Evolutionary conservation across 768 basidiomycete species (phyloP).

Genomic region (Naganishia vishniacii): DNA sequence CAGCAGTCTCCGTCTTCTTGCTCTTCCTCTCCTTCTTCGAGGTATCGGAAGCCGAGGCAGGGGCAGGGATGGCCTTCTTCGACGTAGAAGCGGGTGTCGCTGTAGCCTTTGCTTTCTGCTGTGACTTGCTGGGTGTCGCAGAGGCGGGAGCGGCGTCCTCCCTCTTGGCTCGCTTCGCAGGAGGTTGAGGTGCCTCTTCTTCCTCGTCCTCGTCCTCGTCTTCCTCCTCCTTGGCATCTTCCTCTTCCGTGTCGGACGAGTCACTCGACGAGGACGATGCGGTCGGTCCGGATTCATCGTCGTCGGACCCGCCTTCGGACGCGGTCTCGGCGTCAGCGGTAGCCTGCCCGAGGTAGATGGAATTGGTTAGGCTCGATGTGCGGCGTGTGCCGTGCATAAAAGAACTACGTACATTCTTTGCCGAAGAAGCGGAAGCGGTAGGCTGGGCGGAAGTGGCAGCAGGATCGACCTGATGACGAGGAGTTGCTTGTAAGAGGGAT

Average conservation of each 20-base stretch:
- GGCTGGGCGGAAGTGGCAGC: neutral
- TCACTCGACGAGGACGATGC: neutral
- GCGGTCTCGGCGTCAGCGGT: slow-evolving; percentile 12
- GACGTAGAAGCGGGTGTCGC: neutral
- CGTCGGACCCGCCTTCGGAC: slow-evolving; percentile 1
- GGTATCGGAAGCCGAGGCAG: slow-evolving; percentile 2
- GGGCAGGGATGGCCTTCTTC: slow-evolving; percentile 16
- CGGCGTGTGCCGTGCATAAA: too few relatives aligned
- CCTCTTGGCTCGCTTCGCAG: slow-evolving; percentile 19
- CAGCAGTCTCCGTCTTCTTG: slow-evolving; percentile 36
- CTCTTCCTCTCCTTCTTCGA: slow-evolving; percentile 30
- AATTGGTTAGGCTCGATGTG: too few relatives aligned
- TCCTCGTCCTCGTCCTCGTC: slow-evolving; percentile 18
- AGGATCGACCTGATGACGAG: neutral
- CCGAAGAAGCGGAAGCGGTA: neutral
- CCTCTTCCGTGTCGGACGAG: neutral
- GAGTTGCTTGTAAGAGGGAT: too few relatives aligned
- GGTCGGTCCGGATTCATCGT: neutral
- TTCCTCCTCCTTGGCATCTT: neutral
- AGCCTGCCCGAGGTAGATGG: neutral
- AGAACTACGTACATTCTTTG: neutral
- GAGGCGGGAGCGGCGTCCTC: slow-evolving; percentile 4
- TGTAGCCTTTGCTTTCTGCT: neutral
- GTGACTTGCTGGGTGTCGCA: slow-evolving; percentile 14
- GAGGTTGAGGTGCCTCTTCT: slow-evolving; percentile 7